These are phyloP conservation scores for Sistotremastrum suecicum DNA, from an alignment of 768 basidiomycete genomes.

Conservation along the genomic window DNA sequence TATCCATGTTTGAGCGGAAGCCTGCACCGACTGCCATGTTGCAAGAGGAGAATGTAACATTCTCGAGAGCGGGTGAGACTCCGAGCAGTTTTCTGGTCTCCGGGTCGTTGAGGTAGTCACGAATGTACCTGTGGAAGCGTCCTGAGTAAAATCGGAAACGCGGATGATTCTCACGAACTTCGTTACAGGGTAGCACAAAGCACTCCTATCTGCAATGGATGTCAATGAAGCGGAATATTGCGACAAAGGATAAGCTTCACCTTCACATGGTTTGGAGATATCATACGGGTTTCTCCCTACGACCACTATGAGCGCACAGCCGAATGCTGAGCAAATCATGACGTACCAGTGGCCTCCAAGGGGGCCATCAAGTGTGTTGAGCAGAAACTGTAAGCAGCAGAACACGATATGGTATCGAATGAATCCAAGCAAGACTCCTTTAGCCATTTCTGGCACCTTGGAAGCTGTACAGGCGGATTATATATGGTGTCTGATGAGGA, in stretches of 20 bases:
- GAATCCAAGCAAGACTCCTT: too few relatives aligned
- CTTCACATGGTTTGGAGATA: conserved; percentile 46
- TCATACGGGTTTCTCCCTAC: conserved; percentile 47
- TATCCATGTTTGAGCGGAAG: conserved; percentile 35
- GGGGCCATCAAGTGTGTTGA: neutral
- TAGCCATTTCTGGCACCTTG: too few relatives aligned
- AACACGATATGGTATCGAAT: too few relatives aligned
- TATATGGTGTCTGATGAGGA: too few relatives aligned
- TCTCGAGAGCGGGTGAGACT: conserved; percentile 27
- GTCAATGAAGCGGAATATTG: too few relatives aligned
- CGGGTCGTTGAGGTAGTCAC: conserved; percentile 45
- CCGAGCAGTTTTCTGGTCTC: conserved; percentile 43
- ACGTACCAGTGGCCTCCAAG: conserved; percentile 1
- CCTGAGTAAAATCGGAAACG: neutral
- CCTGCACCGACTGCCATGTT: conserved; percentile 24
- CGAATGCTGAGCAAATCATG: neutral
- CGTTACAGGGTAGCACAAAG: conserved; percentile 47
- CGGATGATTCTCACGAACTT: conserved; percentile 14
- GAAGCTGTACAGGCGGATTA: too few relatives aligned
- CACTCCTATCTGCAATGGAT: conserved; percentile 18
- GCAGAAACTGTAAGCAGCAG: too few relatives aligned
- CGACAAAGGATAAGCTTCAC: conserved; percentile 10
- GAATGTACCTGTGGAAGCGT: conserved; percentile 30
- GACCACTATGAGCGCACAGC: conserved; percentile 15
- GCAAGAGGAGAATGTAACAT: conserved; percentile 26